Conservation (phyloP, 495 filamentous ascomycete species). For the Saxophila tyrrhenica region DNA sequence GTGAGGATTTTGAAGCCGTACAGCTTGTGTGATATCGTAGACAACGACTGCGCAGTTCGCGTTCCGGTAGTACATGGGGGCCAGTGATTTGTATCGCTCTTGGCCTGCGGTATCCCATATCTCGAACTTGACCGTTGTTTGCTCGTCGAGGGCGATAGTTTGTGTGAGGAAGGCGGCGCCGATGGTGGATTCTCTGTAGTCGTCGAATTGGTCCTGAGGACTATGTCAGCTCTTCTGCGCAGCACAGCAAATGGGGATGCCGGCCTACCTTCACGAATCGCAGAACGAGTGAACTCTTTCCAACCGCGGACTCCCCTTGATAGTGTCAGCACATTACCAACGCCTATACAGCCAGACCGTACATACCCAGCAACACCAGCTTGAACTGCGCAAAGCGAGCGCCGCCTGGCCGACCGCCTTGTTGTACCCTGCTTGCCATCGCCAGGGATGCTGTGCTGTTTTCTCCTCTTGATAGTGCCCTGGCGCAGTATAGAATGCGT, state of each 20-base stretch:
- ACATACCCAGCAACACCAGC: slow-evolving; percentile 80
- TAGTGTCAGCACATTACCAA: slow-evolving; percentile 26
- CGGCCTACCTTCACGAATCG: slow-evolving; percentile 84
- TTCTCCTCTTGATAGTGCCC: not conserved
- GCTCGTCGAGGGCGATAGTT: slow-evolving; percentile 94
- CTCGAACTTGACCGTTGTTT: slow-evolving; percentile 97
- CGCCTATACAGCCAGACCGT: not conserved
- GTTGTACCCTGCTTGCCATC: slow-evolving; percentile 74
- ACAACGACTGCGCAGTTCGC: slow-evolving; percentile 98
- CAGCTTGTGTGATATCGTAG: slow-evolving; percentile 98
- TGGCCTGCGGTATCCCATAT: slow-evolving; percentile 99
- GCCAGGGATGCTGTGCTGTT: not conserved
- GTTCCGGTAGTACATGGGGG: slow-evolving; percentile 98
- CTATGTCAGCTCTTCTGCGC: too few species aligned
- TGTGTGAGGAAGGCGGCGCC: slow-evolving; percentile 98
- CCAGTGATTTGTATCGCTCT: slow-evolving; percentile 95
- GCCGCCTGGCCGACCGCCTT: slow-evolving; percentile 62
- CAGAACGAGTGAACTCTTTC: slow-evolving; percentile 97
- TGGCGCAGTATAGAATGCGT: not conserved
- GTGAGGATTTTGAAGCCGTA: slow-evolving; percentile 37
- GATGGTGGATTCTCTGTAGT: slow-evolving; percentile 97
- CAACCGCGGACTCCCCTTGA: slow-evolving; percentile 93
- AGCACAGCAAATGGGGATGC: too few species aligned
- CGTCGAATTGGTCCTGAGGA: slow-evolving; percentile 93
- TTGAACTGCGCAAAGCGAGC: slow-evolving; percentile 96